Conservation (phyloP, 768 basidiomycete species). For the Auricularia cornea region DNA sequence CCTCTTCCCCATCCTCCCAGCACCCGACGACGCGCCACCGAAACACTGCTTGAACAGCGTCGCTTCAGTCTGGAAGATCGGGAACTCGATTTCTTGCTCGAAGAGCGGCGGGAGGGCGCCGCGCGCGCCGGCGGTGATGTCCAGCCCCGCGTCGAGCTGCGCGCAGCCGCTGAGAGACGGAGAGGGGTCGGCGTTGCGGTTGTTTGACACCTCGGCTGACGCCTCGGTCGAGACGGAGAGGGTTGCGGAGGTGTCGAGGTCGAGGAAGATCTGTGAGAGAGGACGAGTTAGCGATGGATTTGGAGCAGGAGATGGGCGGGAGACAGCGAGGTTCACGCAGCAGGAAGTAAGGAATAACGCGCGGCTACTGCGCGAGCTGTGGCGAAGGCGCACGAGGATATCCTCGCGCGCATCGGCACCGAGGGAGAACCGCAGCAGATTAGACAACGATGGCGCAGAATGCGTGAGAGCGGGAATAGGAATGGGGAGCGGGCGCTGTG, state of each 20-base stretch:
- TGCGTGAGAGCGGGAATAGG: too few species aligned
- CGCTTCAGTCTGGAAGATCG: constrained; percentile 31
- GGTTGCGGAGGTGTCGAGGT: constrained; percentile 23
- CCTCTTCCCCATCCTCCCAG: too few species aligned
- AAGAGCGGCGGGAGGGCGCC: constrained; percentile 35
- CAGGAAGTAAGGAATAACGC: too few species aligned
- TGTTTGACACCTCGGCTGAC: not conserved
- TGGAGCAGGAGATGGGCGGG: too few species aligned
- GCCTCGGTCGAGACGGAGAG: constrained; percentile 20
- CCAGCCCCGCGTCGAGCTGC: constrained; percentile 24
- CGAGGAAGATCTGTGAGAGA: constrained; percentile 16
- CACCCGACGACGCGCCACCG: too few species aligned
- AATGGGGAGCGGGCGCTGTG: too few species aligned
- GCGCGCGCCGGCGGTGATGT: constrained; percentile 33
- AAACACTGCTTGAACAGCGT: constrained; percentile 32
- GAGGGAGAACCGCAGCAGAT: too few species aligned
- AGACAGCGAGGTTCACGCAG: too few species aligned
- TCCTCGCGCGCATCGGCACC: too few species aligned
- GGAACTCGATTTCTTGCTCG: constrained; percentile 23
- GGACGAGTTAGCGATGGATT: constrained; percentile 16
- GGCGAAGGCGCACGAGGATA: too few species aligned
- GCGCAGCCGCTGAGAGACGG: constrained; percentile 34
- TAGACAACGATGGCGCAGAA: too few species aligned
- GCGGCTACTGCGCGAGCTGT: too few species aligned
- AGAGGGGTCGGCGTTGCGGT: constrained; percentile 3